Conservation (phyloP, 2,329 filamentous ascomycete species). For the Neonectria neomacrospora region DNA sequence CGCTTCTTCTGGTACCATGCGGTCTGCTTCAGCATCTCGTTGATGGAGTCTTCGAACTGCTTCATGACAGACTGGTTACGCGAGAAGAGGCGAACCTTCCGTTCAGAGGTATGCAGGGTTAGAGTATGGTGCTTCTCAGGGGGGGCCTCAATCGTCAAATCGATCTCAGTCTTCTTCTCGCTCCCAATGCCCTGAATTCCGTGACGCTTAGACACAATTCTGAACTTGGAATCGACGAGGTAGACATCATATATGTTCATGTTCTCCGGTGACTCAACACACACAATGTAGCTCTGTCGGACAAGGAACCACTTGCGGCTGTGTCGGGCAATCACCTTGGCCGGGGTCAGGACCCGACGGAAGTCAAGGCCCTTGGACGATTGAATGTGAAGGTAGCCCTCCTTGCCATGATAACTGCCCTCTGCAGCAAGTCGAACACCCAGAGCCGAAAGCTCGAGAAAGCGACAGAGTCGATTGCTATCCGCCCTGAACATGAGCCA, state of each 20-base stretch:
- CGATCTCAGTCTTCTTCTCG: constrained; percentile 65
- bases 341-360: constrained; percentile 80
- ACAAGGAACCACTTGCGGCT: constrained; percentile 97
- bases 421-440: constrained; percentile 94
- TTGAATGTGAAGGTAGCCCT: constrained; percentile 92
- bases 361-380: constrained; percentile 91
- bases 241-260: constrained; percentile 99
- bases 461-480: constrained; percentile 95
- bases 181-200: constrained; percentile 65
- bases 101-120: constrained; percentile 89
- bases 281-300: constrained; percentile 97
- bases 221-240: constrained; percentile 90
- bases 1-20: constrained; percentile 85
- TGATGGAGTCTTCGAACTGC: constrained; percentile 94
- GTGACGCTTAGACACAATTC: constrained; percentile 78
- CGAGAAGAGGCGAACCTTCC: constrained; percentile 90
- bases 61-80: constrained; percentile 88
- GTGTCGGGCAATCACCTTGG: constrained; percentile 83
- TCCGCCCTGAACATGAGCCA: constrained; percentile 98
- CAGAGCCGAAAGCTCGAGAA: constrained; percentile 92
- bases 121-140: constrained; percentile 80
- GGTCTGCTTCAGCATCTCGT: constrained; percentile 84
- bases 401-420: constrained; percentile 97
- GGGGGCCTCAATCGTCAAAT: constrained; percentile 52
- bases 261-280: constrained; percentile 97